Base-by-base conservation (phyloP, 805 yeast species). In the Candida chauliodis region DNA sequence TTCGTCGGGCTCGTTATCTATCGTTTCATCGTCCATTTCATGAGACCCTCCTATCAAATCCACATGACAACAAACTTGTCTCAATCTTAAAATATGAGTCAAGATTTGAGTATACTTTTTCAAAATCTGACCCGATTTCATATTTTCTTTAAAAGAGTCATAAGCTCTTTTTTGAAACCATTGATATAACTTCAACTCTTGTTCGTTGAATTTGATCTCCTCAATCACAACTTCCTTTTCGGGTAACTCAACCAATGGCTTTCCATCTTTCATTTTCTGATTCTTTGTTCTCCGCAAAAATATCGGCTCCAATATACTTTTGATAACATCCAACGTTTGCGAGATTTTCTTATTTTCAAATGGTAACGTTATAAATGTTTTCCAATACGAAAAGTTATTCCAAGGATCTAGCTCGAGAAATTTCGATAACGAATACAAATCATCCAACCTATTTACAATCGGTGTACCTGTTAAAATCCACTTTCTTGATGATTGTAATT, bases 391-490 rank as follows among this genome's bases (percentile, higher is more conserved):
- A 40, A 84, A 79, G 48, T 84, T 83, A 27, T 81, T 70, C 97
- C 97, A 91, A 1, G 98, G 98, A 48, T 85, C 87, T n/a, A 90
- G 60, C 30, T 79, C 70, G 34, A 91, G 61, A 51, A 82, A 91
- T 47, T 79, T 78, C 13, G 89, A 76, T 34, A 89, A 59, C 5
- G 95, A 81, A 53, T 76, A 90, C 33, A 91, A 61, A 56, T 91
- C 98, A 56, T 91, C 97, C 8, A 91, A 66, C 45, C 90, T 66
- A 57, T 90, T 90, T 27, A 89, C 84, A 20, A 90, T 85, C 0
- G 98, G 97, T 0, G 98, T 90, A 6, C 98, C 98, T 0, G 97
- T 88, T 33, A 91, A 65, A 3, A 84, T 69, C 98, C 98, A 90
- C 43, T 78, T 78, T 34, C 93, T 68, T 14, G 70, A 65, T 49